Percentiles rank a stretch among this genome's conserved stretches.
Evolutionary conservation across 306 rosid species (phyloP).

Genomic region (Trifolium subterraneum): DNA sequence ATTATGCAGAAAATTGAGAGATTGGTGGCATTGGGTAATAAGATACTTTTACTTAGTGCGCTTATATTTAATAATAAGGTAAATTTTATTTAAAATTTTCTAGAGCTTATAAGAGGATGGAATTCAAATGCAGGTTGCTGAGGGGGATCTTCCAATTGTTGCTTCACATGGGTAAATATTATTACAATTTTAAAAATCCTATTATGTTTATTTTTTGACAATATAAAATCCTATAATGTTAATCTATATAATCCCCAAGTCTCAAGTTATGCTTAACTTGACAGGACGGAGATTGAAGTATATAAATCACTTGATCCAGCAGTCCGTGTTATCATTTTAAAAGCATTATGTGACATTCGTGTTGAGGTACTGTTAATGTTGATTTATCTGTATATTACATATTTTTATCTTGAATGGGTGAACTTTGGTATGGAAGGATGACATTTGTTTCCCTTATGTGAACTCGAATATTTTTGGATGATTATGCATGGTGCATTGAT

Average conservation of each 20-base stretch:
- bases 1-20: constrained; percentile 96
- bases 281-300: constrained; percentile 82
- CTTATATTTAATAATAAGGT: constrained; percentile 38
- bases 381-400: constrained; percentile 28
- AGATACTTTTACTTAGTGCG: constrained; percentile 34
- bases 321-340: constrained; percentile 87
- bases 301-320: constrained; percentile 93
- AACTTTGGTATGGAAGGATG: constrained; percentile 38
- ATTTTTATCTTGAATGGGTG: constrained; percentile 29
- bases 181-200: constrained; percentile 34
- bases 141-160: constrained; percentile 94
- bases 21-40: constrained; percentile 99
- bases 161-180: constrained; percentile 92
- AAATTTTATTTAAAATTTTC: constrained; percentile 34
- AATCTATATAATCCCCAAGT: constrained; percentile 44
- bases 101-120: constrained; percentile 44
- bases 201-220: constrained; percentile 5
- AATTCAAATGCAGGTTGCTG: constrained; percentile 78
- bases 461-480: constrained; percentile 36
- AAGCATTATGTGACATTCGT: constrained; percentile 99
- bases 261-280: constrained; percentile 45
- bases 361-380: constrained; percentile 73
- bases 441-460: constrained; percentile 22
- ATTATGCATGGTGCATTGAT: constrained; percentile 20
- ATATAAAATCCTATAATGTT: constrained; percentile 30